phyloP scores from a whole-genome alignment of 352 stramenopile genomes.

The Pythium brachiatum region DNA sequence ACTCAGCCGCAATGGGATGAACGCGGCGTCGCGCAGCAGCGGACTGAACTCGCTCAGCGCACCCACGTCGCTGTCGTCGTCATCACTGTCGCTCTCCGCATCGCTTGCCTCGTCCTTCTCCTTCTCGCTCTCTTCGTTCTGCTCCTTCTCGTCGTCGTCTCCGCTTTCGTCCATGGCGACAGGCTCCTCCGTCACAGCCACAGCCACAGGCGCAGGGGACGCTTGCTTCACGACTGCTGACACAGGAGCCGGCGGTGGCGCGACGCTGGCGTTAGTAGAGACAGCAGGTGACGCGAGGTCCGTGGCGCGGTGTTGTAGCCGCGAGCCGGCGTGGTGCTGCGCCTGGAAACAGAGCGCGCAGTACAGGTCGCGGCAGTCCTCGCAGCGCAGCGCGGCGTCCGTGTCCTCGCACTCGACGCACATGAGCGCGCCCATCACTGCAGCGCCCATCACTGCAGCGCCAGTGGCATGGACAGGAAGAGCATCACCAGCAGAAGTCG shows the following conservation, averaged over 20 bases:
- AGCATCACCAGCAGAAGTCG: not conserved
- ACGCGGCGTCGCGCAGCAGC: slow-evolving; percentile 16
- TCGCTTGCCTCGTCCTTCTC: slow-evolving; percentile 3
- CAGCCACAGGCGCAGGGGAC: not conserved
- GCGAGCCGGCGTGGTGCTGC: slow-evolving; percentile 84
- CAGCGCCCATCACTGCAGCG: not conserved
- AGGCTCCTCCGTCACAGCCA: slow-evolving; percentile 49
- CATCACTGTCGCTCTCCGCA: not conserved
- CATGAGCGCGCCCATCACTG: slow-evolving; percentile 34
- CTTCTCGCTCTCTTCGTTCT: not conserved
- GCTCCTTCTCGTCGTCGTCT: slow-evolving; percentile 1
- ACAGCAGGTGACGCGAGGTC: not conserved
- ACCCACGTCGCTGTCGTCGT: slow-evolving; percentile 9
- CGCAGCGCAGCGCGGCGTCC: slow-evolving; percentile 70
- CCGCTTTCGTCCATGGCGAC: slow-evolving; percentile 20
- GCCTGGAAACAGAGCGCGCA: slow-evolving; percentile 77
- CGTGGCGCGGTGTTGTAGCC: slow-evolving; percentile 41
- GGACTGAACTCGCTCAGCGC: slow-evolving; percentile 15
- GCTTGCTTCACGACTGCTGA: not conserved
- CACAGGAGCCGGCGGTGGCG: not conserved
- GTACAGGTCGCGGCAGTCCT: slow-evolving; percentile 86
- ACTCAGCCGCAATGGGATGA: slow-evolving; percentile 94
- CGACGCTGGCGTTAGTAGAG: not conserved
- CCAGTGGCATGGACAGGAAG: not conserved
- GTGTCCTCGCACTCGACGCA: slow-evolving; percentile 72